Base-by-base conservation (phyloP, 495 filamentous ascomycete species). In the Aspergillus taichungensis region DNA sequence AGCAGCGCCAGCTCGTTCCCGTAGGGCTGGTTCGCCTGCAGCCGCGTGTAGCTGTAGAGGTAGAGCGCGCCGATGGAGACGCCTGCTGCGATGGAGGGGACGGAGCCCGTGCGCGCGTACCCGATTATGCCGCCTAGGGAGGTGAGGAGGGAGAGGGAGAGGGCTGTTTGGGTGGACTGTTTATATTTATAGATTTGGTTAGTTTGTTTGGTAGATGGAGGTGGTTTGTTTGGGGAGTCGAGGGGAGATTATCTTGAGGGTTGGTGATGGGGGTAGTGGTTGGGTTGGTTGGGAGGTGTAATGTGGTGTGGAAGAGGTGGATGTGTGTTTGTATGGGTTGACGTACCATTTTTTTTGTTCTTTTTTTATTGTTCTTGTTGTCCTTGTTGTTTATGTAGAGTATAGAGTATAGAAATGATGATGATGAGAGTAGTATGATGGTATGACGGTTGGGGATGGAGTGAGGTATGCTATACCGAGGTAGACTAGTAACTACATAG, bases 61-160 rank as follows among this genome's bases (percentile, higher is more conserved):
- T 73, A 73, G 14, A 73, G 52, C 71, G 67, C 64, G 40, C 92
- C 92, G 53, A 98, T 87, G 27, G 80, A 80, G 44, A 84, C 57
- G 29, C 92, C 92, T 13, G 92, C 92, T 2, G 74, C 76, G 49
- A 97, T 70, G 11, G 88, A 94, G 33, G 91, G 91, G 47, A 90
- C 60, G 18, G 89, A 95, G 46, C 86, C 81, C 0, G 88, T 92
- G 57, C 82, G 82, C 30, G 73, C 69, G 64, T 84, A 98, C 57
- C 92, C 92, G 54, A 85, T 84, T 42, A 82, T 80, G 47, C 92
- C 92, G 52, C 92, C 92, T 35, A 83, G 71, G 40, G 88, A 88
- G 49, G 88, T 95, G 28, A 98, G 74, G 53, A 78, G 72, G 42
- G 83, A 85, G 62, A 98, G 83, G 54, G 84, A 53, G 63, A 82